Conservation (phyloP, 2,329 filamentous ascomycete species). For the Passalora sequoiae region DNA sequence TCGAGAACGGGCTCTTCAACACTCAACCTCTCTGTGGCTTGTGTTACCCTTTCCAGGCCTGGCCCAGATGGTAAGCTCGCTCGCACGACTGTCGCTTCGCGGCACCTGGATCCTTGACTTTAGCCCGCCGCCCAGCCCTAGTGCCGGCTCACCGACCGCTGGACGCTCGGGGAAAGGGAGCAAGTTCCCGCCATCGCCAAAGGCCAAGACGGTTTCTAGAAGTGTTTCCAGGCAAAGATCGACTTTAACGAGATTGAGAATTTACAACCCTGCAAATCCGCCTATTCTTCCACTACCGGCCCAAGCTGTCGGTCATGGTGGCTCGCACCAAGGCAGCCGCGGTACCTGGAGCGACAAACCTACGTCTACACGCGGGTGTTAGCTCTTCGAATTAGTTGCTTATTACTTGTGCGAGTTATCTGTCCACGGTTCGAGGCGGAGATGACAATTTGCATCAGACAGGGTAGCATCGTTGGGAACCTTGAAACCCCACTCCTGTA, state of each 20-base stretch:
- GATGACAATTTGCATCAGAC: slow-evolving; percentile 15
- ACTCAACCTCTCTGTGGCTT: background rate
- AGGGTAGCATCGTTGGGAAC: slow-evolving; percentile 12
- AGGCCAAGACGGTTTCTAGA: slow-evolving; percentile 5
- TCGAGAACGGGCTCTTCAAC: too few species aligned
- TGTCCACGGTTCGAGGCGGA: slow-evolving; percentile 10
- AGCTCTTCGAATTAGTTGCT: slow-evolving; percentile 5
- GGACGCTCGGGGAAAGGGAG: slow-evolving; percentile 11
- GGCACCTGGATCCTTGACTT: slow-evolving; percentile 16
- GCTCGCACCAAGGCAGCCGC: slow-evolving; percentile 17
- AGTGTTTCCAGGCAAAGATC: slow-evolving; percentile 11
- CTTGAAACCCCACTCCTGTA: slow-evolving; percentile 9
- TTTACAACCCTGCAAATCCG: slow-evolving; percentile 17
- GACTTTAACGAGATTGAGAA: slow-evolving; percentile 21
- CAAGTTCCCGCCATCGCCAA: slow-evolving; percentile 13
- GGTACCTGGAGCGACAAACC: slow-evolving; percentile 18
- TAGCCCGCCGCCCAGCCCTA: slow-evolving; percentile 11
- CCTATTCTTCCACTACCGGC: slow-evolving; percentile 10
- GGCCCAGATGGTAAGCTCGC: background rate
- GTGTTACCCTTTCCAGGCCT: background rate
- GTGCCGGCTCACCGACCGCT: slow-evolving; percentile 12
- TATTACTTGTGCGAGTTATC: too few species aligned
- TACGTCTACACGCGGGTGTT: slow-evolving; percentile 8
- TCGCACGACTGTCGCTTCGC: slow-evolving; percentile 1
- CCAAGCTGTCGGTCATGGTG: slow-evolving; percentile 19